Evolutionary conservation across 306 rosid genomes (phyloP).

Genomic region (Canavalia ensiformis): DNA sequence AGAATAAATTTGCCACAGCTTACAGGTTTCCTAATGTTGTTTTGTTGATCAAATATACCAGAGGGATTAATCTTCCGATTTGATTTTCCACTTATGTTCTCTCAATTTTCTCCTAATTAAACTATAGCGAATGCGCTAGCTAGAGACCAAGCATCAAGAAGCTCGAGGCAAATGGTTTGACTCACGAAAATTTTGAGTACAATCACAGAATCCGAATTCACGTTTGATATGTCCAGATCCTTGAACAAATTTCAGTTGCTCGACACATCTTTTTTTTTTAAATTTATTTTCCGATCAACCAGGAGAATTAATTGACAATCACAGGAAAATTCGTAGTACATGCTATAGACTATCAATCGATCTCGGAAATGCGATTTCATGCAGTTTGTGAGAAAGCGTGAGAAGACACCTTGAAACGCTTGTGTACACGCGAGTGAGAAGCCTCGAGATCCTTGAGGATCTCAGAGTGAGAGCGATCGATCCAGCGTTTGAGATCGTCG

Average conservation of each 20-base stretch:
- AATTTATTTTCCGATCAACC: not conserved
- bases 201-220: conserved; percentile 9
- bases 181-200: not conserved
- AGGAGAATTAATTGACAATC: not conserved
- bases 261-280: not conserved
- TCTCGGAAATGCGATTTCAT: not conserved
- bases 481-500: conserved; percentile 73
- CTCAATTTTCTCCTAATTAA: conserved; percentile 25
- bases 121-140: not conserved
- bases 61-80: conserved; percentile 6
- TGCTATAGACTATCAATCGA: not conserved
- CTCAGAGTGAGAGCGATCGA: conserved; percentile 86
- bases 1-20: not conserved
- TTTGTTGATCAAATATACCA: conserved; percentile 13
- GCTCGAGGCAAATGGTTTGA: not conserved
- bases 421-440: conserved; percentile 77
- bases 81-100: conserved; percentile 6
- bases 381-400: conserved; percentile 27
- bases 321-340: not conserved
- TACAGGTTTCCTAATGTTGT: not conserved
- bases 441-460: conserved; percentile 82
- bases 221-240: conserved; percentile 1
- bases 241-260: conserved; percentile 1
- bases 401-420: conserved; percentile 78
- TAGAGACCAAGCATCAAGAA: not conserved